Evolutionary conservation across 371 early-diverging fungal genomes (phyloP), one percentile per base, ranked within the genome.

Genomic region (Apophysomyces elegans): DNA sequence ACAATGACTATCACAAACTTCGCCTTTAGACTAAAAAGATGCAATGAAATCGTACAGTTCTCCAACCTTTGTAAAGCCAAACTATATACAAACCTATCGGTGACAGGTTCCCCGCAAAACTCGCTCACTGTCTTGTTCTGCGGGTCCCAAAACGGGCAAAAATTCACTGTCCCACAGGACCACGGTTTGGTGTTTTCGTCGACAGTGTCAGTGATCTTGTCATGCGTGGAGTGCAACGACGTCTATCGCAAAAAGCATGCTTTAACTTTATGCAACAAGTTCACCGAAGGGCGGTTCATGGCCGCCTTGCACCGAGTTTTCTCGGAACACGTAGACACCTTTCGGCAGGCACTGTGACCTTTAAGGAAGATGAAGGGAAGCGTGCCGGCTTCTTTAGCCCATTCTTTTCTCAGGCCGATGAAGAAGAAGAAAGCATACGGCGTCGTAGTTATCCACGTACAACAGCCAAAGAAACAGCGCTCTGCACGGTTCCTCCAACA

Each of bases 401-500:
- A 9, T 83, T 83, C 41, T 70, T 83, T 56, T 61, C 72, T 14
- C 72, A 68, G 37, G 58, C 63, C 26, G 77, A 77, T 37, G 77
- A 79, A 44, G 58, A 61, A 37, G 65, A 61, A n/a, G 74, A 74
- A 65, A 71, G 72, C 26, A 61, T 58, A 39, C 66, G 70, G 18
- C 67, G 73, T 50, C 69, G 67, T 8, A 36, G 70, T 45, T 83
- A 83, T 41, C 80, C 75, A 35, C 76, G 79, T 21, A 67, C 64
- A 36, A 83, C 78, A 21, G 80, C 83, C 4, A 70, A 76, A 41
- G 78, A 79, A 43, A 71, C 72, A 26, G 74, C 78, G 0, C 67
- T 73, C 41, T 56, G 37, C 37, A 68, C 63, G 13, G 56, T 64
- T 5, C 85, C 85, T 41, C 94, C 92, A 0, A 79, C 75, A 12